These are phyloP conservation scores for Houttuynia cordata DNA, from an alignment of 164 flowering plant species.

Conservation along the genomic window DNA sequence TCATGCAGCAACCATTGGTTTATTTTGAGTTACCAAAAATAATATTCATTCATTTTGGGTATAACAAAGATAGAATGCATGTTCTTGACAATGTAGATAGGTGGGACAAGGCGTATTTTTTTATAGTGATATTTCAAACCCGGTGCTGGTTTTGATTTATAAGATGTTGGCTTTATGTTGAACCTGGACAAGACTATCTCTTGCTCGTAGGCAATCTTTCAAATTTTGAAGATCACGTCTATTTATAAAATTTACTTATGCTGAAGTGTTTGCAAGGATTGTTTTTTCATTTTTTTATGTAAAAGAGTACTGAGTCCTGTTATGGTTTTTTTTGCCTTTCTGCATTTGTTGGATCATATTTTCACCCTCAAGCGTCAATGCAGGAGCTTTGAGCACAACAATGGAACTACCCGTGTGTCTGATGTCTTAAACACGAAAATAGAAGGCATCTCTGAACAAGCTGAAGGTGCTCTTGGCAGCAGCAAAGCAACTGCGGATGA, in stretches of 20 bases:
- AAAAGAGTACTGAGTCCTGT: too few relatives aligned
- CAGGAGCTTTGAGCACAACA: constrained; percentile 24
- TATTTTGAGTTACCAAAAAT: too few relatives aligned
- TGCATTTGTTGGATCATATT: constrained; percentile 1
- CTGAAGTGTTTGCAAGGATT: background rate
- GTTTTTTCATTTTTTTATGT: background rate
- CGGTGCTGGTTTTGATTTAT: background rate
- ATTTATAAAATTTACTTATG: background rate
- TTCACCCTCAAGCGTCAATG: constrained; percentile 4
- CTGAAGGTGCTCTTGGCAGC: constrained; percentile 10
- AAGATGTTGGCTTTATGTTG: background rate
- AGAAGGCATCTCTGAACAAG: constrained; percentile 3
- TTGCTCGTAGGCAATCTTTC: background rate
- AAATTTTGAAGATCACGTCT: background rate
- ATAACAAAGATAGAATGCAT: background rate
- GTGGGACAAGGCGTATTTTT: constrained; percentile 5
- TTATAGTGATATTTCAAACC: background rate
- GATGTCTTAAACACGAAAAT: background rate
- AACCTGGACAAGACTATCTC: background rate
- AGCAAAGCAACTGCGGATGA: constrained; percentile 1
- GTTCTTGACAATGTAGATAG: background rate
- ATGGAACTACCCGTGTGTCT: constrained; percentile 11
- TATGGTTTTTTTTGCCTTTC: too few relatives aligned
- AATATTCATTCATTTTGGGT: too few relatives aligned
- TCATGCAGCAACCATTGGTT: too few relatives aligned